Evolutionary conservation across 2,329 filamentous ascomycete genomes (phyloP), one percentile per base, ranked within the genome.

Genomic region (Neonectria ditissima): DNA sequence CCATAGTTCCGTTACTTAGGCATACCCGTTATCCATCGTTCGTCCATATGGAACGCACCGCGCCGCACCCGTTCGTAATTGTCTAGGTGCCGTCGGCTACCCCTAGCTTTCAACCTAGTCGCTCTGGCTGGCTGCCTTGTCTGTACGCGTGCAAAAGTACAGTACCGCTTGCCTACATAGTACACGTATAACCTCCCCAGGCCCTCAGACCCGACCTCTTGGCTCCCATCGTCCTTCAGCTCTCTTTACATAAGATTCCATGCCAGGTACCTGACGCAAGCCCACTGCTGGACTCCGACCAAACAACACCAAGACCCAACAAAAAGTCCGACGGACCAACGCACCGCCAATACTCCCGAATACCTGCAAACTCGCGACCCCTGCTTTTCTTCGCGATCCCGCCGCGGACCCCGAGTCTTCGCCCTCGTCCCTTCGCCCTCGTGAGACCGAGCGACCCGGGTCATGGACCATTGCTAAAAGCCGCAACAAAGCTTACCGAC

Each of bases 111-210:
- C 41, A 32, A n/a, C 58, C 58, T 70, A 66, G 66, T 65, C 56
- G 57, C 62, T 61, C 54, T 58, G 64, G 67, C 30, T 65, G 67
- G 64, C n/a, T 71, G 59, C 64, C 65, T 73, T 53, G 64, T 67
- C 66, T 47, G 55, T n/a, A 41, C 37, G n/a, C n/a, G 37, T 41
- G 6, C 24, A 6, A 26, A 26, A 26, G 6, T 26, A 44, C 60
- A 70, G 67, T n/a, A n/a, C n/a, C n/a, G n/a, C n/a, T n/a, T n/a
- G n/a, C n/a, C n/a, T n/a, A n/a, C n/a, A n/a, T n/a, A n/a, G n/a
- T 68, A 63, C 69, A 71, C 70, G 70, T 67, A 71, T 65, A 67
- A 39, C 63, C 63, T 53, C 62, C 53, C 54, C 43, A 57, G 61
- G 60, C 58, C 62, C 59, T 55, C 62, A 41, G 52, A 51, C 53